Conservation (phyloP, 495 filamentous ascomycete genomes). For the Aspergillus taichungensis region DNA sequence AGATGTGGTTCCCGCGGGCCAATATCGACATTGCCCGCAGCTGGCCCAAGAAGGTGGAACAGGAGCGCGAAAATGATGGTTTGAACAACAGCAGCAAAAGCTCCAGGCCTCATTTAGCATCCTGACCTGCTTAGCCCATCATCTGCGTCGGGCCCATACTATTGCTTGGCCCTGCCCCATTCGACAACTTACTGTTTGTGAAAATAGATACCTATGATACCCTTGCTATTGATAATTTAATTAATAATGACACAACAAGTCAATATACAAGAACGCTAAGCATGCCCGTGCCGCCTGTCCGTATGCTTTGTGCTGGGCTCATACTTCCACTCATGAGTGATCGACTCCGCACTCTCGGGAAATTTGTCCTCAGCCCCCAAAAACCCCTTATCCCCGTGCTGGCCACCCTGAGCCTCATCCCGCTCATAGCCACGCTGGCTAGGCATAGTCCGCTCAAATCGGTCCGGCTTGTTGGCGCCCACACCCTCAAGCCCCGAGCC, state of each 20-base stretch:
- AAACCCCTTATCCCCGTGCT: constrained; percentile 22
- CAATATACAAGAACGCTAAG: not conserved
- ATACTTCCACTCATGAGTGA: constrained; percentile 39
- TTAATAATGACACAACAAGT: constrained; percentile 1
- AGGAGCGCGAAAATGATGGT: constrained; percentile 5
- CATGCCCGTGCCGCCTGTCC: constrained; percentile 1
- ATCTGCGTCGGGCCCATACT: too few relatives aligned
- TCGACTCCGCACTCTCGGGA: constrained; percentile 36
- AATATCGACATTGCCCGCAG: constrained; percentile 80
- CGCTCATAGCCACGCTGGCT: constrained; percentile 24
- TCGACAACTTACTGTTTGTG: too few relatives aligned
- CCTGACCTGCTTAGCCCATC: too few relatives aligned
- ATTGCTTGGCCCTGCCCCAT: too few relatives aligned
- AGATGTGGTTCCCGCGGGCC: constrained; percentile 75
- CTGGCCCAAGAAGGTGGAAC: constrained; percentile 69
- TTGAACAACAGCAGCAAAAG: too few relatives aligned
- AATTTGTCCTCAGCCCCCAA: constrained; percentile 34
- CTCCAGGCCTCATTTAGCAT: too few relatives aligned
- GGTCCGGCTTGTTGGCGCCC: constrained; percentile 30
- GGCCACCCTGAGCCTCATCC: constrained; percentile 15
- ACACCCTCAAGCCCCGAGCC: constrained; percentile 45
- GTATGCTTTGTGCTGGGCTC: constrained; percentile 19
- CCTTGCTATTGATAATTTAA: constrained; percentile 4
- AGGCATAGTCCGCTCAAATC: constrained; percentile 18
- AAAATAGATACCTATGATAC: constrained; percentile 4